Evolutionary conservation across 495 filamentous ascomycete genomes (phyloP), one percentile per base, ranked within the genome.

Genomic region (Lepidopterella palustris): DNA sequence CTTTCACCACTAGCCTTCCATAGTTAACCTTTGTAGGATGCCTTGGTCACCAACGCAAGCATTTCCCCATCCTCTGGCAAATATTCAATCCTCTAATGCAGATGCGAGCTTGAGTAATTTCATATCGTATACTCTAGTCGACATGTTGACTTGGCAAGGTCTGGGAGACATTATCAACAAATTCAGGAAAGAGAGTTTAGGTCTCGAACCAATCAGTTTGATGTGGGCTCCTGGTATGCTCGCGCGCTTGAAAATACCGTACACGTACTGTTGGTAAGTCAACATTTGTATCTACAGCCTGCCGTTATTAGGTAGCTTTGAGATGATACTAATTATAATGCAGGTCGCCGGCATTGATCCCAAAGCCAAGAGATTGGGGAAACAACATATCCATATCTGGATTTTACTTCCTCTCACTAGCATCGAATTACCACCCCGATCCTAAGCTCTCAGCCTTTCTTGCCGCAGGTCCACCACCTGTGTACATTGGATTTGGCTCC

Each of bases 401-500:
- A 0, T 86, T 87, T 72, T 84, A 81, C 72, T 85, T 85, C 65
- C 69, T 80, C 2, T 71, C 78, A 49, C 72, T 75, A 3, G 73
- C 76, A 13, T 71, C 76, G 0, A 67, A 72, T 4, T 86, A 81
- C 67, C 79, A 68, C 0, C 83, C 84, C 0, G 71, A 71, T 0
- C 60, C 76, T 1, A 79, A 81, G 3, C 69, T 88, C 18, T 69
- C 67, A 0, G 70, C 67, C 0, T 87, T 86, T 59, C 70, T 88
- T 0, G 64, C 74, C 42, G 68, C 67, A 11, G 84, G 83, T 1
- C 76, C 80, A 4, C 68, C 77, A 5, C 84, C 84, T 15, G 72
- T 87, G 1, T 87, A 87, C 61, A 83, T 88, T 35, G 85, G 85
- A 11, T 88, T 88, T 61, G 85, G 85, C 2, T 82, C 78, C 40